A percentile compares a stretch with the other conserved stretches of the same genome.
Conservation (phyloP, 352 stramenopile genomes). For the Blastocystis sp. region DNA sequence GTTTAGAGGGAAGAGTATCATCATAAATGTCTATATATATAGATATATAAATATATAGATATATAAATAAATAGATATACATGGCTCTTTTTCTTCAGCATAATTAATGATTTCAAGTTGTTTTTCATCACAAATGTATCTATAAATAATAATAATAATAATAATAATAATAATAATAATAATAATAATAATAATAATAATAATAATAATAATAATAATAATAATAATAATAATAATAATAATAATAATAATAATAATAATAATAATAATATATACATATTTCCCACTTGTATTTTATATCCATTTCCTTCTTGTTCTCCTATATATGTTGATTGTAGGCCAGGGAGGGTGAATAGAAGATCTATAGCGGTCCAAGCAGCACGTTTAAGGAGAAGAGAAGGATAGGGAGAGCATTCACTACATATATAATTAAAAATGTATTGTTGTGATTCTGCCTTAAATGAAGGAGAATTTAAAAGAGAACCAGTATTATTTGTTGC, state of each 20-base stretch:
- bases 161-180: neutral
- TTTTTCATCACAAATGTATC: neutral
- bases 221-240: neutral
- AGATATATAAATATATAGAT: neutral
- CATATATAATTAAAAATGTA: slow-evolving; percentile 32
- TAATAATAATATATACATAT: slow-evolving; percentile 10
- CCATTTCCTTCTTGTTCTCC: slow-evolving; percentile 26
- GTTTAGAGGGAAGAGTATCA: neutral
- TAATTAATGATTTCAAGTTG: neutral
- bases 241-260: neutral
- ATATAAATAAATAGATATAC: no score
- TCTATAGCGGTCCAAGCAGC: slow-evolving; percentile 39
- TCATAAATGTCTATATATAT: neutral
- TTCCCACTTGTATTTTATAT: slow-evolving; percentile 27
- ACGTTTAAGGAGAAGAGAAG: slow-evolving; percentile 29
- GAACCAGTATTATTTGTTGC: no score
- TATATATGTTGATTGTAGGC: slow-evolving; percentile 6
- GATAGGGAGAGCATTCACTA: slow-evolving; percentile 30
- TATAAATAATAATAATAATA: neutral
- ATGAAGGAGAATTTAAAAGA: no score
- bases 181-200: neutral
- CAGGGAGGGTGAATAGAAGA: slow-evolving; percentile 35
- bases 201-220: neutral
- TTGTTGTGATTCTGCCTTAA: no score
- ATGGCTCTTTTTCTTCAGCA: no score